phyloP scores from a whole-genome alignment of 768 basidiomycete species.

The Coprinellus micaceus region DNA sequence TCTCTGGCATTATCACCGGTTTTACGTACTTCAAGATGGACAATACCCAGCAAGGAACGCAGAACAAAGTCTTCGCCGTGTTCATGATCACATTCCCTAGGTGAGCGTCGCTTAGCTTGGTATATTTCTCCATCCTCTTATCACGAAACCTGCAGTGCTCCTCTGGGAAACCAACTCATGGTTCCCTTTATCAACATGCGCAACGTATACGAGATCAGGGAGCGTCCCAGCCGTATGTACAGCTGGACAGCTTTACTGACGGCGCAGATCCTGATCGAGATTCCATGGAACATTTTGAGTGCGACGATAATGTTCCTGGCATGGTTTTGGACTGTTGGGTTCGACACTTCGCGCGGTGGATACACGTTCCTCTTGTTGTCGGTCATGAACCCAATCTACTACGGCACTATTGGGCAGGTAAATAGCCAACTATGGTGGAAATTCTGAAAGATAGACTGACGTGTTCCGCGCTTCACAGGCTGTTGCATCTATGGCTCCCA shows the following conservation, averaged over 20 bases:
- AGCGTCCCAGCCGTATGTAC: slow-evolving; percentile 63
- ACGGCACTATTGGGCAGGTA: slow-evolving; percentile 54
- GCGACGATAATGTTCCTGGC: slow-evolving; percentile 58
- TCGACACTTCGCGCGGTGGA: slow-evolving; percentile 47
- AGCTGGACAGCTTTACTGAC: slow-evolving; percentile 58
- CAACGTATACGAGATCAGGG: slow-evolving; percentile 64
- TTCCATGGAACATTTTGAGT: slow-evolving; percentile 49
- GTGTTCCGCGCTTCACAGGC: slow-evolving; percentile 37
- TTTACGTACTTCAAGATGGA: slow-evolving; percentile 62
- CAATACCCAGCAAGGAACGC: slow-evolving; percentile 51
- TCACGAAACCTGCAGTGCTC: slow-evolving; percentile 28
- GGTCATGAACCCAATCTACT: slow-evolving; percentile 56
- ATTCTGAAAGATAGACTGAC: slow-evolving; percentile 3
- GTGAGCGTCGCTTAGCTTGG: slow-evolving; percentile 11
- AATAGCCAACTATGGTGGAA: not conserved
- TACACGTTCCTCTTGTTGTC: slow-evolving; percentile 55
- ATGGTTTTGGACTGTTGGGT: slow-evolving; percentile 73
- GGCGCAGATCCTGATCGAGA: slow-evolving; percentile 51
- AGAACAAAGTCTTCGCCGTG: slow-evolving; percentile 54
- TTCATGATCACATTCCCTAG: slow-evolving; percentile 44
- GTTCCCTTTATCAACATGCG: slow-evolving; percentile 57
- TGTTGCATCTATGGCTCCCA: slow-evolving; percentile 57
- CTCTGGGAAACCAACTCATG: slow-evolving; percentile 62
- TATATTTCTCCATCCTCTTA: slow-evolving; percentile 1
- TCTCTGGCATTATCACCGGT: slow-evolving; percentile 53